Conservation (phyloP, 495 filamentous ascomycete genomes). For the Cercophora samala region DNA sequence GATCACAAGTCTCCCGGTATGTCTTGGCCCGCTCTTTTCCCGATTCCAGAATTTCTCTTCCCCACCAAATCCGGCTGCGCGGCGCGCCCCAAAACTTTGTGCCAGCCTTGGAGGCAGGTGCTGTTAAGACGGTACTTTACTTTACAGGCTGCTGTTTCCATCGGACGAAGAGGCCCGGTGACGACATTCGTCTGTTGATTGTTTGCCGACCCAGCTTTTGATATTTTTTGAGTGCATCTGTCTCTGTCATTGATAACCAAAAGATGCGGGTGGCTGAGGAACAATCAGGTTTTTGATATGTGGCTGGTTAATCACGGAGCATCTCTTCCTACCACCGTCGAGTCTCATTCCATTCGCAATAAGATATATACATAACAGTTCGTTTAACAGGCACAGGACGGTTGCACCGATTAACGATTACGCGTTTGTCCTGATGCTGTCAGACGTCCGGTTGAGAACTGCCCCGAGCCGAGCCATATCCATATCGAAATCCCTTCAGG, state of each 20-base stretch:
- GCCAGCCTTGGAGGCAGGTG: background rate
- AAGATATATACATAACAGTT: too few relatives aligned
- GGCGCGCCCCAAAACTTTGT: conserved; percentile 8
- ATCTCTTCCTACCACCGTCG: too few relatives aligned
- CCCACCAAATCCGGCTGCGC: conserved; percentile 15
- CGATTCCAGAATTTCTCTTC: conserved; percentile 19
- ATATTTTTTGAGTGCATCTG: background rate
- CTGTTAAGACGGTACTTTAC: conserved; percentile 7
- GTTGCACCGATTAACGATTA: conserved; percentile 6
- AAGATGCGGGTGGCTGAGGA: background rate
- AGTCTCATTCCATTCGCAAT: too few relatives aligned
- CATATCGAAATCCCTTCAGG: background rate
- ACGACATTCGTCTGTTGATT: background rate
- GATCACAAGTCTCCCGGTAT: conserved; percentile 13
- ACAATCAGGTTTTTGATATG: too few relatives aligned
- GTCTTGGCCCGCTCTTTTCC: conserved; percentile 1
- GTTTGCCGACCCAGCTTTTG: background rate
- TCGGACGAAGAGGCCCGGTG: background rate
- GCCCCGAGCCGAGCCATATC: too few relatives aligned
- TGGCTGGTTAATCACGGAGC: too few relatives aligned
- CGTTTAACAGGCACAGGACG: too few relatives aligned
- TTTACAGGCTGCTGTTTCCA: background rate
- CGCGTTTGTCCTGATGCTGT: conserved; percentile 9
- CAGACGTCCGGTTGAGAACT: conserved; percentile 5
- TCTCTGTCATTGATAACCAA: background rate